Evolutionary conservation across 345 rosid species (phyloP), one percentile per base, ranked within the genome.

Genomic region (Aegle marmelos): DNA sequence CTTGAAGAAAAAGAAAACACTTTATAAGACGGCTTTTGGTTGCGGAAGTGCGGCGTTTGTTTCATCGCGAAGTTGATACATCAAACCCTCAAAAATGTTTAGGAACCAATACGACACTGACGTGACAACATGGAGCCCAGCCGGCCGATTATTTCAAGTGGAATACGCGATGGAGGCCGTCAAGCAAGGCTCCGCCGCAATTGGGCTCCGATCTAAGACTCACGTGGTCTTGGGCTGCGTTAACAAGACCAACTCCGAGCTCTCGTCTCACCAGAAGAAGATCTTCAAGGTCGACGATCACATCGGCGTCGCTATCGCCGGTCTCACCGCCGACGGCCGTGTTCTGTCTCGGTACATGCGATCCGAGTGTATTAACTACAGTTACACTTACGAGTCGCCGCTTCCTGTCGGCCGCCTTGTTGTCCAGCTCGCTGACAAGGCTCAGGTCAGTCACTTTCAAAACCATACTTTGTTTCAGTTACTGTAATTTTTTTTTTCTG

Each of bases 141-240:
- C 97, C 41, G 98, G 99, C 17, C 84, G 99, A 72, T 86, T 97
- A 16, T 93, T 91, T 83, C 99, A 97, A 89, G 98, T 97, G 75
- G 98, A 97, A 82, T 94, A 97, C 88, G 97, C 99, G 64, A 97
- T 97, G 98, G 99, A 97, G 88, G 98, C 99, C 17, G 98, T 97
- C 80, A 97, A 97, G 83, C 99, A 97, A 82, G 99, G 99, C 37
- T 97, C 98, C 21, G 99, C 98, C 8, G 99, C 99, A 50, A 97
- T 97, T 56, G 99, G 99, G 0, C 95, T 97, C 90, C 94, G 99
- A 94, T 97, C 99, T 79, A 94, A 88, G 85, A 83, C 94, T 60
- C 99, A 97, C 83, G 97, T 91, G 34, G 98, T 96, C 16, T 86
- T 94, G 67, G 98, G 89, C 28, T 97, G 95, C 78, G 96, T 97